Evolutionary conservation across 805 yeast species (phyloP).

Genomic region (Crinitomyces ghanaensis): DNA sequence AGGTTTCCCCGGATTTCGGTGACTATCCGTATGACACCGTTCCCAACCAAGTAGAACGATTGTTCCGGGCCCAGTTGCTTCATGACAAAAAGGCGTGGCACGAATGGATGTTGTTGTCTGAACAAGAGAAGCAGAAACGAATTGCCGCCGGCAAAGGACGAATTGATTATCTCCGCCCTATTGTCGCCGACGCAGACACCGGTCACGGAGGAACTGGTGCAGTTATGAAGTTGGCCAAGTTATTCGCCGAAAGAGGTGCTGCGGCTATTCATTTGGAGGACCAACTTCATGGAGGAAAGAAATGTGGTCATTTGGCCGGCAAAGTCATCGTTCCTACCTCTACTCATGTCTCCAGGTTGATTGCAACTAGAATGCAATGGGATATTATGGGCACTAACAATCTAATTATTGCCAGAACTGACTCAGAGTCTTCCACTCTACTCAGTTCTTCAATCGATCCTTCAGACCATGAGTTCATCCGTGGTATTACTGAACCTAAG

Average conservation of each 20-base stretch:
- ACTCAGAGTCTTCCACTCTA: constrained; percentile 43
- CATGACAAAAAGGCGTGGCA: constrained; percentile 43
- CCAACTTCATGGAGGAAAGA: constrained; percentile 54
- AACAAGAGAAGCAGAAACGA: constrained; percentile 18
- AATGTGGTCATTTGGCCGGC: constrained; percentile 54
- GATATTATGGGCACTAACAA: constrained; percentile 51
- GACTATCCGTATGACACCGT: constrained; percentile 62
- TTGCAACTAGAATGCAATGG: constrained; percentile 53
- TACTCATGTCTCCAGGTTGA: constrained; percentile 41
- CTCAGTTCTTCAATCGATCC: constrained; percentile 43
- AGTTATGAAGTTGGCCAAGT: constrained; percentile 52
- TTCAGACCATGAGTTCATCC: constrained; percentile 43
- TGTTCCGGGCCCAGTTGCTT: constrained; percentile 45
- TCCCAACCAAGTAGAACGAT: constrained; percentile 52
- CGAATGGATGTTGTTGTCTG: constrained; percentile 26
- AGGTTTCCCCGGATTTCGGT: constrained; percentile 55
- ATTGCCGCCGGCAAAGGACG: constrained; percentile 19
- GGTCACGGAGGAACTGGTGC: constrained; percentile 55
- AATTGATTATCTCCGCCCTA: constrained; percentile 47
- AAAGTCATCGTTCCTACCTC: constrained; percentile 50
- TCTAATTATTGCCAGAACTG: constrained; percentile 49
- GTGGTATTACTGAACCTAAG: constrained; percentile 34
- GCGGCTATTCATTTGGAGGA: constrained; percentile 58
- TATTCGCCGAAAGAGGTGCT: constrained; percentile 57
- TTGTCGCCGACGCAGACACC: constrained; percentile 57